Percentiles rank a stretch among this genome's conserved stretches.
phyloP scores from a whole-genome alignment of 805 yeast species.

The Sugiyamaella mastotermitis region DNA sequence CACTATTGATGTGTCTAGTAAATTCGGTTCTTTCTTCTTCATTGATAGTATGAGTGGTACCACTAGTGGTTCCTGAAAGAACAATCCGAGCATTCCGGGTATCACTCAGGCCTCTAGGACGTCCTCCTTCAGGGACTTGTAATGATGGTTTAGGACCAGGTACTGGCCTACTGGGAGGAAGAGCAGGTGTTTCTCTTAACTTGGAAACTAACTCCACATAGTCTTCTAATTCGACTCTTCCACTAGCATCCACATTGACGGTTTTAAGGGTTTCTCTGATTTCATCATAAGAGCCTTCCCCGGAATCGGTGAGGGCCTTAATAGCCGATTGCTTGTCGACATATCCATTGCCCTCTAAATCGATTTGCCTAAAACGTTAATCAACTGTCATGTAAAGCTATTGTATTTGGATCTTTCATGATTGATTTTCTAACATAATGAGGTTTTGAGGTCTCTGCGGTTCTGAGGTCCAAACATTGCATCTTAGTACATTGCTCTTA shows the following conservation, averaged over 20 bases:
- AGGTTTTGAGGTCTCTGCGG: too few species aligned
- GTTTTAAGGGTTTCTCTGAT: constrained; percentile 89
- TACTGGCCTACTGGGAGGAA: constrained; percentile 1
- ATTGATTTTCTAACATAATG: too few species aligned
- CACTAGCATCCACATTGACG: constrained; percentile 92
- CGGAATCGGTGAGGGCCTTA: constrained; percentile 71
- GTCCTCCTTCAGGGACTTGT: constrained; percentile 1
- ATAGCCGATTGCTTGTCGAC: constrained; percentile 87
- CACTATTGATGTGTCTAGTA: constrained; percentile 91
- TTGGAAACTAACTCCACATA: constrained; percentile 80
- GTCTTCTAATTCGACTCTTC: constrained; percentile 94
- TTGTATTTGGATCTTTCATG: too few species aligned
- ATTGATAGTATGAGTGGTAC: constrained; percentile 92
- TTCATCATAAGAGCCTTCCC: constrained; percentile 80
- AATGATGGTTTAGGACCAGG: constrained; percentile 8
- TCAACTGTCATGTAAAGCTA: too few species aligned
- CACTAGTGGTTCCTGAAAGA: constrained; percentile 79
- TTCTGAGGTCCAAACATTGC: too few species aligned
- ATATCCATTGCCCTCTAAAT: constrained; percentile 88
- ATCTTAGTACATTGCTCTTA: too few species aligned
- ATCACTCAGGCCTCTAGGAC: constrained; percentile 6
- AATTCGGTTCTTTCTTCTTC: constrained; percentile 96
- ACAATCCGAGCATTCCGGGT: constrained; percentile 40
- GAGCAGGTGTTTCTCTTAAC: constrained; percentile 45
- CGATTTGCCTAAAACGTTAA: constrained; percentile 63